Evolutionary conservation across 2,329 filamentous ascomycete genomes (phyloP).

Genomic region (Colletotrichum musae): DNA sequence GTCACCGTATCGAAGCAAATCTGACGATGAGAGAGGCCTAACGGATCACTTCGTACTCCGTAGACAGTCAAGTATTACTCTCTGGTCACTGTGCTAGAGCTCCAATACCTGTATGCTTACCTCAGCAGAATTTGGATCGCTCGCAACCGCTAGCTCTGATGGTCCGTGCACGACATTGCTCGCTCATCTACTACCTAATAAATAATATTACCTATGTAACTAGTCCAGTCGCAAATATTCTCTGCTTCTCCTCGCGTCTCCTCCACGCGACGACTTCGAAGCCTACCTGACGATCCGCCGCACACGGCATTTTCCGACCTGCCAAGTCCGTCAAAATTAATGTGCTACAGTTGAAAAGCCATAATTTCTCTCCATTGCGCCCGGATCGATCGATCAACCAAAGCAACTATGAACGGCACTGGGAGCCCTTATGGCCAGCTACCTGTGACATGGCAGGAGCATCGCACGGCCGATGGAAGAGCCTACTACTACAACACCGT

Average conservation of each 20-base stretch:
- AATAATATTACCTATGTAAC: not conserved
- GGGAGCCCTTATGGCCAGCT: constrained; percentile 64
- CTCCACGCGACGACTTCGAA: constrained; percentile 22
- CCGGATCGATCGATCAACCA: not conserved
- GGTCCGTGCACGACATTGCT: constrained; percentile 32
- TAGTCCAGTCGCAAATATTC: constrained; percentile 34
- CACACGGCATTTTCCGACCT: not conserved
- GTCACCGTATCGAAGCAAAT: not conserved
- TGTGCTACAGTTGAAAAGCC: not conserved
- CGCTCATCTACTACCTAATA: constrained; percentile 14
- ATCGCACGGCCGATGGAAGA: constrained; percentile 84
- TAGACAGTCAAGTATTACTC: constrained; percentile 16
- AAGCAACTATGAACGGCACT: constrained; percentile 70
- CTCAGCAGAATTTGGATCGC: constrained; percentile 7
- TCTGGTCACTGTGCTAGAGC: not conserved
- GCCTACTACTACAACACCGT: constrained; percentile 91
- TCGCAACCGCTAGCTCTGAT: constrained; percentile 19
- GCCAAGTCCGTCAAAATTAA: not conserved
- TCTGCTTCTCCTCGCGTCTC: constrained; percentile 27
- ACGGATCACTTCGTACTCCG: constrained; percentile 2
- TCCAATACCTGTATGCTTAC: constrained; percentile 22
- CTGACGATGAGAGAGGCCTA: constrained; percentile 20
- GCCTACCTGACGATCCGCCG: not conserved
- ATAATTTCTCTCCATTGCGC: not conserved
- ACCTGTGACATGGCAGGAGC: constrained; percentile 80